Base-by-base conservation (phyloP, 2,329 filamentous ascomycete genomes). In the Paracorniculantispora psalliotae region DNA sequence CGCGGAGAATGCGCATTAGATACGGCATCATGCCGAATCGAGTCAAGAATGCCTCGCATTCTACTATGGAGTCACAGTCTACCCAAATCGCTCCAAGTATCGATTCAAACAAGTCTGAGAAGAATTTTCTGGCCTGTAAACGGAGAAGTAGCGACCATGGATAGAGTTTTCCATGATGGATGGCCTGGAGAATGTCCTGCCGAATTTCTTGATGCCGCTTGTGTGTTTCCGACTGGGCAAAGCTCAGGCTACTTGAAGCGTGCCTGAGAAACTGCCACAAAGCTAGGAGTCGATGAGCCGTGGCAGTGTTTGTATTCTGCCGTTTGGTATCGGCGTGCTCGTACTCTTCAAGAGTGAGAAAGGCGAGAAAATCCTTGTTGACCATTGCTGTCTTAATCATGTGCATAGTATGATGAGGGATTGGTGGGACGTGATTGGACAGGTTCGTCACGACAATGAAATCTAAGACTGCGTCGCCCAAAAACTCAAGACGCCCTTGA, bases 381-480 rank as follows among this genome's bases (percentile, higher is more conserved):
- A 90, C 91, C 48, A 92, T 76, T 0, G 90, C 87, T 1, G 88
- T 86, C 59, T 90, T 87, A 58, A 93, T 76, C 2, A 85, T 75
- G 65, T 96, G 91, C 83, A 97, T 90, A n/a, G 82, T 74, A 4
- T 78, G 67, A 50, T 81, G 75, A 0, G 72, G 58, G 0, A 84
- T 67, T 2, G 79, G 73, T 0, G 74, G 73, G 2, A 69, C 63
- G 10, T 70, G 63, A 2, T 68, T 66, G 69, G 83, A 89, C 4
- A 93, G 73, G n/a, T 75, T 77, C 0, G 75, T 77, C 7, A 90
- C 85, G 50, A 97, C 76, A 59, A 96, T 76, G 65, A 86, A 82
- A 71, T 97, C 93, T 0, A 97, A 82, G 2, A 97, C 78, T 0
- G 91, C 84, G 65, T 97, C 93, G 1, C 93, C 93, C 0, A 97